Base-by-base conservation (phyloP, 768 basidiomycete genomes). In the Boletus barrowsii region DNA sequence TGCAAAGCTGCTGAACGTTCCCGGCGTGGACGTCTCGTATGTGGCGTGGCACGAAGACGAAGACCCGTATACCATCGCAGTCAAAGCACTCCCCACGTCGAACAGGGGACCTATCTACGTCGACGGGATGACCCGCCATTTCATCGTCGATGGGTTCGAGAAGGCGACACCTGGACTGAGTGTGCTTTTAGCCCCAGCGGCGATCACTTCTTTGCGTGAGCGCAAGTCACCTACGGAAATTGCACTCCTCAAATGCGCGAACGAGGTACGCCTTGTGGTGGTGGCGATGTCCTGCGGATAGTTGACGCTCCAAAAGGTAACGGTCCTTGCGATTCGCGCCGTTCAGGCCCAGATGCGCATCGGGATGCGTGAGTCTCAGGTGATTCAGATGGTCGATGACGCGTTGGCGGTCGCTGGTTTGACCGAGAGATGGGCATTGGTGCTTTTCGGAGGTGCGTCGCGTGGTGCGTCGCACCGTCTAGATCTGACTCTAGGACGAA, bases 301-400 rank as follows among this genome's bases (percentile, higher is more conserved):
- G 33, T 49, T 59, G 33, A 62, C 20, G 8, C 20, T n/a, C n/a
- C 1, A 32, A 33, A 62, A 93, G 90, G 86, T 80, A n/a, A 92
- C 90, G 0, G 62, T 93, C 5, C 76, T 91, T 15, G 83, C 88
- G 7, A 86, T 93, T 63, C 79, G 88, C 11, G 76, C 78, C 7
- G 84, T 87, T 2, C 79, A 82, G 53, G 73, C 77, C 45, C 70
- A 76, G 41, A 75, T 93, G 70, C 75, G 76, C 54, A 72, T 90
- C 49, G 90, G 91, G 18, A 88, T 93, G 61, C 83, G 74, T 8
- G 90, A 94, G 71, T 90, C 88, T 9, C 74, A 84, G 60, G 88
- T 84, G 13, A 70, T 76, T 13, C 63, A 53, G n/a, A 78, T 92
- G 70, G 74, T 93, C 54, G 67, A 75, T 26, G 65, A 69, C 30